Conservation (phyloP, 176 grass and related monocot genomes). For the Oryza brachyantha region DNA sequence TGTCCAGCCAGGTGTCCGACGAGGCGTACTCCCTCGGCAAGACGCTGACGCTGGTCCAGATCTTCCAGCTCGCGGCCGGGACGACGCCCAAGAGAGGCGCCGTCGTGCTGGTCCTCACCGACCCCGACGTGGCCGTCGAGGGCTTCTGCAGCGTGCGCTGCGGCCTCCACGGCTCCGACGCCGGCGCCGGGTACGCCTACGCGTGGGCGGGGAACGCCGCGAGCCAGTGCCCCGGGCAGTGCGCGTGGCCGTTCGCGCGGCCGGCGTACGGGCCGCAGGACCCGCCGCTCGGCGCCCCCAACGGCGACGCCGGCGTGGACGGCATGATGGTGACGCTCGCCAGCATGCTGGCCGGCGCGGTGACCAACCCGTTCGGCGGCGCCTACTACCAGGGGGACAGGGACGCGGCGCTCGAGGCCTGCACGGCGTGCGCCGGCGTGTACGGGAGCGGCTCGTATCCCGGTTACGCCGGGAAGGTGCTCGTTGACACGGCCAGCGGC, state of each 20-base stretch:
- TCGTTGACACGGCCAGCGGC: conserved; percentile 25
- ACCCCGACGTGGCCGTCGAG: conserved; percentile 55
- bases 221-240: conserved; percentile 52
- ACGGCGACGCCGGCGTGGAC: conserved; percentile 50
- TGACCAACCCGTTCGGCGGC: conserved; percentile 53
- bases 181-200: conserved; percentile 7
- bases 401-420: conserved; percentile 45
- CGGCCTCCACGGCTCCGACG: conserved; percentile 41
- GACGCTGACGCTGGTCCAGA: conserved; percentile 35
- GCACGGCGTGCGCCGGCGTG: conserved; percentile 47
- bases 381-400: conserved; percentile 59
- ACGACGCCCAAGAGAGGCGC: conserved; percentile 21
- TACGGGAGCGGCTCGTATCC: conserved; percentile 57
- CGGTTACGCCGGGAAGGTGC: conserved; percentile 40
- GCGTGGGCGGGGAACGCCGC: conserved; percentile 57
- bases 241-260: conserved; percentile 67
- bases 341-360: not conserved
- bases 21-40: conserved; percentile 49
- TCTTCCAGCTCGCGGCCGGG: conserved; percentile 31
- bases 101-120: conserved; percentile 62
- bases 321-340: conserved; percentile 11
- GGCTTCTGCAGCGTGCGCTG: conserved; percentile 53
- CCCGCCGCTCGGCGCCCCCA: conserved; percentile 34
- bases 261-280: conserved; percentile 34
- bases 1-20: conserved; percentile 24